phyloP scores from a whole-genome alignment of 768 basidiomycete species.

The Tylopilus sp. region DNA sequence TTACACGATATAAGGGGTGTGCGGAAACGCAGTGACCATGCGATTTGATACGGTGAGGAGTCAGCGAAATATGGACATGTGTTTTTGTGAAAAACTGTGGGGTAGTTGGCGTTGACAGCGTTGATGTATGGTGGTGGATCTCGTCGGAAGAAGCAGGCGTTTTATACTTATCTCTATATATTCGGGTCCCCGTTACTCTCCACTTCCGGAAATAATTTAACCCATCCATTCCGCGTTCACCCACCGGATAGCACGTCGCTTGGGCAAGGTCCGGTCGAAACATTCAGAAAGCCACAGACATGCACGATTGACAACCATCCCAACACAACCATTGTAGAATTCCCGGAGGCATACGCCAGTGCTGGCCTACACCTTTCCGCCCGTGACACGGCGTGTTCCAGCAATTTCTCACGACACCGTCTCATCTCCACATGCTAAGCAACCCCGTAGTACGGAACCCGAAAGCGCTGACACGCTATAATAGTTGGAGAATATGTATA shows the following conservation, averaged over 20 bases:
- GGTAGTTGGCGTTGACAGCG: background rate
- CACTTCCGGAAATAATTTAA: background rate
- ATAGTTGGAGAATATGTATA: background rate
- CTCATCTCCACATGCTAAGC: background rate
- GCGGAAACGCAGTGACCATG: background rate
- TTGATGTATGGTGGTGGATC: slow-evolving; percentile 1
- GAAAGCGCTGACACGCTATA: background rate
- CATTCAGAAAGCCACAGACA: background rate
- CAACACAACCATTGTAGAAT: background rate
- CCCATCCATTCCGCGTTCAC: background rate
- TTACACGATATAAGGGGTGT: background rate
- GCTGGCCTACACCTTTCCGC: background rate
- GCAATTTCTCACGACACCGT: background rate
- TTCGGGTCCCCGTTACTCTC: slow-evolving; percentile 11
- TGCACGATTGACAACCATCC: background rate
- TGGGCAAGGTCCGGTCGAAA: background rate
- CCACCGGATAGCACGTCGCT: background rate
- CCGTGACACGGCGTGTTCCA: background rate
- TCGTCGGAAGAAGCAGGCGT: background rate
- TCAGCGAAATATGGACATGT: slow-evolving; percentile 1
- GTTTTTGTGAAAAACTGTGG: background rate
- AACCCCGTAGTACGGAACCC: background rate
- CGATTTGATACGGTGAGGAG: background rate
- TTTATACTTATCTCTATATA: slow-evolving; percentile 15
- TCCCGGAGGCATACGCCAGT: background rate